A percentile compares a stretch with the other conserved stretches of the same genome.
These are phyloP conservation scores for Colletotrichum acutatum DNA, from an alignment of 2,329 filamentous ascomycete species.

Conservation along the genomic window DNA sequence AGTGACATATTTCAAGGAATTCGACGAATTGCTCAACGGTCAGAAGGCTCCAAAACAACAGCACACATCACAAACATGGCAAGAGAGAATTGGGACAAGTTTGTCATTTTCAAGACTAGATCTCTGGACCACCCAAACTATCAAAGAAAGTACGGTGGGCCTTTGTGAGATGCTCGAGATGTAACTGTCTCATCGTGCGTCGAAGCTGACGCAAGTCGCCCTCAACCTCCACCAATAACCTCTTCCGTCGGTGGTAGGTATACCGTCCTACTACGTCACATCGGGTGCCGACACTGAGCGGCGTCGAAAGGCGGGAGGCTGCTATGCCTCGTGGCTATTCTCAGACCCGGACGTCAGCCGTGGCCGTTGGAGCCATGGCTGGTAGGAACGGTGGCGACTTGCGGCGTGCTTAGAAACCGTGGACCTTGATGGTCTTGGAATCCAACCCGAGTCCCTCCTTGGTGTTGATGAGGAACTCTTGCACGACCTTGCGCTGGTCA, in stretches of 20 bases:
- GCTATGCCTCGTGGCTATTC: constrained; percentile 12
- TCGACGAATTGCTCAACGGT: too few species aligned
- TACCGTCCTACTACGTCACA: constrained; percentile 35
- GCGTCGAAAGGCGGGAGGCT: constrained; percentile 13
- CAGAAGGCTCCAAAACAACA: too few species aligned
- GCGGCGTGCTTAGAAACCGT: constrained; percentile 56
- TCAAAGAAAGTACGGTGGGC: constrained; percentile 21
- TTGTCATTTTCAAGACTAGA: constrained; percentile 17
- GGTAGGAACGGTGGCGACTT: constrained; percentile 51
- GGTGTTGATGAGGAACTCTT: constrained; percentile 97
- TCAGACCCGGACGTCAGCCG: constrained; percentile 33
- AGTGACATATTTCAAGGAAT: too few species aligned
- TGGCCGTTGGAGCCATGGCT: constrained; percentile 1
- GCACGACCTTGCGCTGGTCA: constrained; percentile 98
- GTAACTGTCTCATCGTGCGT: constrained; percentile 28
- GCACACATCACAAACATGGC: neutral
- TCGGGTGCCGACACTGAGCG: constrained; percentile 31
- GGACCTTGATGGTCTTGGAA: constrained; percentile 95
- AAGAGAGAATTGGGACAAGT: neutral
- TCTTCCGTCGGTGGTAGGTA: constrained; percentile 29
- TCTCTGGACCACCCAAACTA: neutral
- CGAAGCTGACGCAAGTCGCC: constrained; percentile 34
- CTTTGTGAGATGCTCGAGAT: neutral
- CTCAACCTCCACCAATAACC: constrained; percentile 31
- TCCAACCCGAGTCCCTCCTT: constrained; percentile 94